Base-by-base conservation (phyloP, 192 early-diverging fungal genomes). In the Paraglomus occultum region DNA sequence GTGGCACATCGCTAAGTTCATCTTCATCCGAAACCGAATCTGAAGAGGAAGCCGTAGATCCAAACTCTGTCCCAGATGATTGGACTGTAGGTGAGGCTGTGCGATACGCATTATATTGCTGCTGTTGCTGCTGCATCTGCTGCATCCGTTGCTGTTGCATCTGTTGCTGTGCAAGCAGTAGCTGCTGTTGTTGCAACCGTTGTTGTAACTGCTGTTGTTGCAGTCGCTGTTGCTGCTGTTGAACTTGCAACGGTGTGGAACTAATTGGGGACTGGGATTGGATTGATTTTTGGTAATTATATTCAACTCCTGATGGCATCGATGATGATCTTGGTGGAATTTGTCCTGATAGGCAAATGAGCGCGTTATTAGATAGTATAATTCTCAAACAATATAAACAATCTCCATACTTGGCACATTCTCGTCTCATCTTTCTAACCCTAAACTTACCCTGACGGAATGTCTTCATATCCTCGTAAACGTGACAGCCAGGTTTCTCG, bases 271-370 rank as follows among this genome's bases (percentile, higher is more conserved):
- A 31, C 54, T 57, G 54, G 2, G 54, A 4, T 57, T 11, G 9
- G 18, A 20, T 11, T 10, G 15, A 17, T 18, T 57, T 1, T 31
- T 57, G 11, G 38, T 57, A 57, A 17, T 18, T 1, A 20, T 18
- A 57, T 18, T 51, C 50, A n/a, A 51, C 17, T n/a, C 14, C 12
- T 51, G 12, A n/a, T 4, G 54, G 54, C 11, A 57, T 57, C 54
- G 54, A 57, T 11, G 54, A 57, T 1, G 54, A 57, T 20, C 54
- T 57, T 57, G 54, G 54, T 11, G 54, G 54, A 4, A 57, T 57
- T 11, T 31, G 31, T 31, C 31, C 31, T 31, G 31, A 31, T 31
- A 31, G 3, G 3, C 3, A 31, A 31, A 31, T 31, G 31, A 31
- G 31, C 3, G 31, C 1, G 31, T 31, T 31, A 31, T 31, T 31